phyloP scores from a whole-genome alignment of 2,329 filamentous ascomycete species.

The Ophiosphaerella korrae region DNA sequence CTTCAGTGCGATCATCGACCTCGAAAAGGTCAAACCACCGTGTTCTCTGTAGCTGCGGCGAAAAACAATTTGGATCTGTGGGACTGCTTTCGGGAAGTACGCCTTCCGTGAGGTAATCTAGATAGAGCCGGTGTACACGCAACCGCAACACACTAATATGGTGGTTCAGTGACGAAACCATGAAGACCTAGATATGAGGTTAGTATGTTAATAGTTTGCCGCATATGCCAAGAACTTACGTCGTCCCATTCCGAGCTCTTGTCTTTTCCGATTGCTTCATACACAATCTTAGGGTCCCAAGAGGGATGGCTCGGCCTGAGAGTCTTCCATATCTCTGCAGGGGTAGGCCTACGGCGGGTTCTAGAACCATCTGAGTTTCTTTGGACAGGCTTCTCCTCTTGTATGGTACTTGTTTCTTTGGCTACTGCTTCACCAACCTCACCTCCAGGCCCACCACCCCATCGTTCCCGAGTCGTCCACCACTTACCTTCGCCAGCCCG shows the following conservation, averaged over 20 bases:
- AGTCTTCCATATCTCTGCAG: slow-evolving; percentile 59
- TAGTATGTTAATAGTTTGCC: slow-evolving; percentile 4
- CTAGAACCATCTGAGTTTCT: slow-evolving; percentile 36
- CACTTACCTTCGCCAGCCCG: slow-evolving; percentile 62
- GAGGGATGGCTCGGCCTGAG: slow-evolving; percentile 56
- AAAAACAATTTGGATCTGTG: slow-evolving; percentile 52
- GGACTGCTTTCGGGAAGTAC: slow-evolving; percentile 30
- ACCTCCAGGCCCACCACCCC: slow-evolving; percentile 60
- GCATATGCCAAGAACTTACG: slow-evolving; percentile 48
- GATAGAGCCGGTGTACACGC: slow-evolving; percentile 61
- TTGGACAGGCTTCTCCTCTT: slow-evolving; percentile 42
- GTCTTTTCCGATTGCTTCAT: slow-evolving; percentile 62
- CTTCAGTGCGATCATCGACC: slow-evolving; percentile 59
- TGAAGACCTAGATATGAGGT: slow-evolving; percentile 57
- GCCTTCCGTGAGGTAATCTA: slow-evolving; percentile 59
- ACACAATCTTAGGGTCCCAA: slow-evolving; percentile 63
- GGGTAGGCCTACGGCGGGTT: slow-evolving; percentile 49
- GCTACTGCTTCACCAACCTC: slow-evolving; percentile 46
- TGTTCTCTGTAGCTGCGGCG: slow-evolving; percentile 60
- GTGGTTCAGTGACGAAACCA: slow-evolving; percentile 67
- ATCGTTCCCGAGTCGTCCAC: slow-evolving; percentile 63
- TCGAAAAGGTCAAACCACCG: slow-evolving; percentile 65
- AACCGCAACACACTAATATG: slow-evolving; percentile 65
- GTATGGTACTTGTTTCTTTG: slow-evolving; percentile 33
- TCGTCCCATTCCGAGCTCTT: slow-evolving; percentile 56